phyloP scores from a whole-genome alignment of 75 land plant species.

The Gnetum montanum region DNA sequence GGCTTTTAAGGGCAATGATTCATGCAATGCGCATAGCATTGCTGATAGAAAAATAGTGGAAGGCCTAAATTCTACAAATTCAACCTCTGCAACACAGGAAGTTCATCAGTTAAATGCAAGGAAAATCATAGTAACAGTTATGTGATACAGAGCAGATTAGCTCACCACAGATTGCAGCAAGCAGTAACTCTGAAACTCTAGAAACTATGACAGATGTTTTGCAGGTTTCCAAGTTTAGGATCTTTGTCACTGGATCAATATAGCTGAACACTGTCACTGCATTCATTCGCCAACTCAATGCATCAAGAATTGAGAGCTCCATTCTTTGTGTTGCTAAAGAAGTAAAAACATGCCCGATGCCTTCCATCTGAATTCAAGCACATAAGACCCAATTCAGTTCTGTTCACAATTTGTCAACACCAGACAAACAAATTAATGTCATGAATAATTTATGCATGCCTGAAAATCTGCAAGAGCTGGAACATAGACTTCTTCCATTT shows the following conservation, averaged over 20 bases:
- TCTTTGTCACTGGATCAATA: conserved; percentile 20
- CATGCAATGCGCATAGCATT: neutral
- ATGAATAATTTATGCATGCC: conserved; percentile 13
- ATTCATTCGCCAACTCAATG: conserved; percentile 47
- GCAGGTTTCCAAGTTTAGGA: neutral
- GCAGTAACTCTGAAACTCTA: conserved; percentile 18
- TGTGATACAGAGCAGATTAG: neutral
- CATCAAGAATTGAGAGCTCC: conserved; percentile 48
- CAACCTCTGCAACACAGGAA: neutral
- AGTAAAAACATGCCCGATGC: conserved; percentile 28
- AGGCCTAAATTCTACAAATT: conserved; percentile 1
- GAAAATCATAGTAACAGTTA: neutral
- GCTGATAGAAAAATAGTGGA: neutral
- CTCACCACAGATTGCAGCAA: conserved; percentile 9
- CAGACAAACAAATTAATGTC: neutral
- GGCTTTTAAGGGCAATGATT: neutral
- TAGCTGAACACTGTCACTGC: conserved; percentile 50
- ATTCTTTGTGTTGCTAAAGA: conserved; percentile 40
- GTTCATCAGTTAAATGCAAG: neutral
- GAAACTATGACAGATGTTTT: conserved; percentile 4
- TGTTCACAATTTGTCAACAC: neutral
- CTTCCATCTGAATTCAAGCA: conserved; percentile 12
- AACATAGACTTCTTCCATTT: conserved; percentile 44
- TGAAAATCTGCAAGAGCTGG: conserved; percentile 43
- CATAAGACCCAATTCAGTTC: neutral